These are phyloP conservation scores for Xylaria sp. DNA, from an alignment of 2,329 filamentous ascomycete species.

Conservation along the genomic window DNA sequence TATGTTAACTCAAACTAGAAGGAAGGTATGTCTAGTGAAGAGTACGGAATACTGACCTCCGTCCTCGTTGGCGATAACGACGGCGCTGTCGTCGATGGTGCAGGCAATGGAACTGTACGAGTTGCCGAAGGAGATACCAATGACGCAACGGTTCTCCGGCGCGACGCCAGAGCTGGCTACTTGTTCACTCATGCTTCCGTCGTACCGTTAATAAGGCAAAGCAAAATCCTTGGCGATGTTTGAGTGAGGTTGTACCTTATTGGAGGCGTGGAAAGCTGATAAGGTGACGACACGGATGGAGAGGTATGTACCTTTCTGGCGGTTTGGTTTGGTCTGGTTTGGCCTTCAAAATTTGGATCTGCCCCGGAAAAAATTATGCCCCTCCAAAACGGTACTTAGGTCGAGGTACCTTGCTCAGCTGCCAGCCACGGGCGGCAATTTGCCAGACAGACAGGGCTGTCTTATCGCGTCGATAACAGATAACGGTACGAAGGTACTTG, in stretches of 20 bases:
- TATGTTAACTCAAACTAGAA: conserved; percentile 10
- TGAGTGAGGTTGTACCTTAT: conserved; percentile 3
- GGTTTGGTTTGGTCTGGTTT: not conserved
- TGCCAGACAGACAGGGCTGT: not conserved
- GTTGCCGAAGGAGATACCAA: conserved; percentile 97
- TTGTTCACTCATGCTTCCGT: conserved; percentile 27
- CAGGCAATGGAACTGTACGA: conserved; percentile 96
- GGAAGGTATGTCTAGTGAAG: no score
- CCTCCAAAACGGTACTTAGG: conserved; percentile 21
- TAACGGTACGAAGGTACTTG: not conserved
- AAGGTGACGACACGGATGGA: conserved; percentile 11
- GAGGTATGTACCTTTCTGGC: conserved; percentile 1
- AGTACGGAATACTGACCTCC: conserved; percentile 59
- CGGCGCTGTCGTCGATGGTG: conserved; percentile 87
- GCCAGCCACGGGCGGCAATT: conserved; percentile 15
- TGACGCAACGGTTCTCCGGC: conserved; percentile 62
- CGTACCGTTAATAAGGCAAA: not conserved
- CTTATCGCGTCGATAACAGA: not conserved
- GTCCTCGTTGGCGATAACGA: conserved; percentile 98
- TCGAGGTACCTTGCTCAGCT: not conserved
- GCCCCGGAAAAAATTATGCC: conserved; percentile 26
- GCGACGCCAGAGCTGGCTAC: conserved; percentile 40
- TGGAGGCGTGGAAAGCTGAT: conserved; percentile 2
- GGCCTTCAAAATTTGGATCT: conserved; percentile 21
- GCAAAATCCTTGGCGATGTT: not conserved